Conservation (phyloP, 768 basidiomycete genomes). For the Trametes meyenii region DNA sequence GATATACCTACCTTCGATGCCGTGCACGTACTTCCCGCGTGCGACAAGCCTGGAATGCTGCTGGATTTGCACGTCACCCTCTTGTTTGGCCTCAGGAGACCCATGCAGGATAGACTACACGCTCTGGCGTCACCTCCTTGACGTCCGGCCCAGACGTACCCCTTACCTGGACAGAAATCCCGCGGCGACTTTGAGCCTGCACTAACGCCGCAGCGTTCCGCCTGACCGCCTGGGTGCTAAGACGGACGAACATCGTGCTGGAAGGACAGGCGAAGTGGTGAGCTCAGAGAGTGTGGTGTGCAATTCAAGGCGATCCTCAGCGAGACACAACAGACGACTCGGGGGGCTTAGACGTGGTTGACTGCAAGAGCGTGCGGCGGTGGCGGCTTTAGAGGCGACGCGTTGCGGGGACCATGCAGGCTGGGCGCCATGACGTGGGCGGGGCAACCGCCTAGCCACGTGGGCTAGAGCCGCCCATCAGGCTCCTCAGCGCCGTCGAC, state of each 20-base stretch:
- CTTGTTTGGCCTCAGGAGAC: slow-evolving; percentile 86
- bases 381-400: slow-evolving; percentile 3
- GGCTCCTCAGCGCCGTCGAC: background rate
- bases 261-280: background rate
- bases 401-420: slow-evolving; percentile 12
- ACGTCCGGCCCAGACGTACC: slow-evolving; percentile 25
- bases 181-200: slow-evolving; percentile 21
- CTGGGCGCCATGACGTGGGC: slow-evolving; percentile 22
- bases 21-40: slow-evolving; percentile 92
- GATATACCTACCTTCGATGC: slow-evolving; percentile 73
- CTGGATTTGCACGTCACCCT: slow-evolving; percentile 71
- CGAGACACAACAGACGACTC: background rate
- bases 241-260: slow-evolving; percentile 30
- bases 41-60: slow-evolving; percentile 91
- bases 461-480: slow-evolving; percentile 4
- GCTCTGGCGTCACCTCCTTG: slow-evolving; percentile 24
- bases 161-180: slow-evolving; percentile 39
- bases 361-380: slow-evolving; percentile 1
- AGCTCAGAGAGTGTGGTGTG: background rate
- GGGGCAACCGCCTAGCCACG: slow-evolving; percentile 21
- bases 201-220: slow-evolving; percentile 15
- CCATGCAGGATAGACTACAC: slow-evolving; percentile 86
- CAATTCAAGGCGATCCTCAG: background rate
- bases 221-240: slow-evolving; percentile 25
- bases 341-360: background rate